Evolutionary conservation across 306 rosid genomes (phyloP).

Genomic region (Begonia fuchsioides): DNA sequence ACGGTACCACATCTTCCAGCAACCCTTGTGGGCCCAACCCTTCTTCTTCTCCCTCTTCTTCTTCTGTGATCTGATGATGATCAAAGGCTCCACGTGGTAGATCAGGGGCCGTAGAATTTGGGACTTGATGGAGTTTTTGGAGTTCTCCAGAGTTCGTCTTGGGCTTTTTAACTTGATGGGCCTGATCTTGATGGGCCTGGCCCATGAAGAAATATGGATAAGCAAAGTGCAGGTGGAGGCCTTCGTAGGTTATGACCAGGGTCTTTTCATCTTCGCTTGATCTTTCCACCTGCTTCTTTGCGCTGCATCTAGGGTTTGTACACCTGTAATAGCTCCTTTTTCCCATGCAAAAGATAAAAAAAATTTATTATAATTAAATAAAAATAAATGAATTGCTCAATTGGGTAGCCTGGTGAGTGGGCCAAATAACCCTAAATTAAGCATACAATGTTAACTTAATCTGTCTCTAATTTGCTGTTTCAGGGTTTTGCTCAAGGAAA

Average conservation of each 20-base stretch:
- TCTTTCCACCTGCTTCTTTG: constrained; percentile 91
- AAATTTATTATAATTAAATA: not conserved
- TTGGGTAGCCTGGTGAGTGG: not conserved
- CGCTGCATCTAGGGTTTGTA: constrained; percentile 79
- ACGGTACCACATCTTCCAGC: constrained; percentile 86
- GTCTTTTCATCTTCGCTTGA: constrained; percentile 64
- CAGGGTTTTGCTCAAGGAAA: no score
- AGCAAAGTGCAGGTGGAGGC: constrained; percentile 80
- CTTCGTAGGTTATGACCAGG: constrained; percentile 73
- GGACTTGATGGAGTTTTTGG: no score
- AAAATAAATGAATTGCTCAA: not conserved
- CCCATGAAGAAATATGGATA: constrained; percentile 43
- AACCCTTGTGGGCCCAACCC: constrained; percentile 46
- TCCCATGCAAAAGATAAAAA: constrained; percentile 4
- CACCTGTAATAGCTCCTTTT: constrained; percentile 84
- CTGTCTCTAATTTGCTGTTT: no score
- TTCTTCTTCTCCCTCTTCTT: no score
- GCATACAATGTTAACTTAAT: no score
- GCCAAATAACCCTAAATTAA: no score
- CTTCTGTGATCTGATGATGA: constrained; percentile 2
- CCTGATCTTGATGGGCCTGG: constrained; percentile 15
- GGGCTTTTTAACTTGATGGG: constrained; percentile 12
- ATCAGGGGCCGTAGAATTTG: not conserved
- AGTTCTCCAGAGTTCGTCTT: not conserved
- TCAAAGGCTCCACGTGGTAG: not conserved